Evolutionary conservation across 768 basidiomycete genomes (phyloP).

Genomic region (Suillus subluteus): DNA sequence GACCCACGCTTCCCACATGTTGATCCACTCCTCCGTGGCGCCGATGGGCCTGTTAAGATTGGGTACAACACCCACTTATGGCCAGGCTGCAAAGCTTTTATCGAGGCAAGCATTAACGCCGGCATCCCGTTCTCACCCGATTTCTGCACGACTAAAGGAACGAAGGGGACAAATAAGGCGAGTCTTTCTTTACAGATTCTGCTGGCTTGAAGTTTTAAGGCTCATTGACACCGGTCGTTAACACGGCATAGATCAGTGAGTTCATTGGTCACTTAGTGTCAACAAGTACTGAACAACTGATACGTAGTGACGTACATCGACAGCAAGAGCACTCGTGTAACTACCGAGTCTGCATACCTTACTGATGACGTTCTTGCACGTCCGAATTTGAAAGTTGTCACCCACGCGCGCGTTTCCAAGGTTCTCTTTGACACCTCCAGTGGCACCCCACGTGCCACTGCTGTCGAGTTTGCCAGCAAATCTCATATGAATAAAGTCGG

Average conservation of each 20-base stretch:
- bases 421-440: slow-evolving; percentile 54
- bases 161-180: slow-evolving; percentile 65
- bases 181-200: slow-evolving; percentile 22
- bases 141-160: slow-evolving; percentile 59
- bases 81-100: slow-evolving; percentile 50
- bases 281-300: slow-evolving; percentile 12
- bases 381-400: slow-evolving; percentile 66
- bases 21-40: slow-evolving; percentile 48
- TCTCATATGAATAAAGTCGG: slow-evolving; percentile 29
- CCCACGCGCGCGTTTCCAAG: slow-evolving; percentile 58
- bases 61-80: slow-evolving; percentile 59
- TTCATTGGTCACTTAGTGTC: slow-evolving; percentile 14
- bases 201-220: not conserved
- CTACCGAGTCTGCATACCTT: slow-evolving; percentile 69
- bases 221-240: not conserved
- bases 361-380: slow-evolving; percentile 64
- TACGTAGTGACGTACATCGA: slow-evolving; percentile 69
- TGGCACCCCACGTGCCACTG: slow-evolving; percentile 51
- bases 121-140: slow-evolving; percentile 59
- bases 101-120: slow-evolving; percentile 51
- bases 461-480: slow-evolving; percentile 58
- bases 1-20: slow-evolving; percentile 54
- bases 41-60: slow-evolving; percentile 57
- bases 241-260: slow-evolving; percentile 43
- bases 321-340: slow-evolving; percentile 53